Evolutionary conservation across 352 stramenopile species (phyloP).

Genomic region (Phytopythium chamaehyphon): DNA sequence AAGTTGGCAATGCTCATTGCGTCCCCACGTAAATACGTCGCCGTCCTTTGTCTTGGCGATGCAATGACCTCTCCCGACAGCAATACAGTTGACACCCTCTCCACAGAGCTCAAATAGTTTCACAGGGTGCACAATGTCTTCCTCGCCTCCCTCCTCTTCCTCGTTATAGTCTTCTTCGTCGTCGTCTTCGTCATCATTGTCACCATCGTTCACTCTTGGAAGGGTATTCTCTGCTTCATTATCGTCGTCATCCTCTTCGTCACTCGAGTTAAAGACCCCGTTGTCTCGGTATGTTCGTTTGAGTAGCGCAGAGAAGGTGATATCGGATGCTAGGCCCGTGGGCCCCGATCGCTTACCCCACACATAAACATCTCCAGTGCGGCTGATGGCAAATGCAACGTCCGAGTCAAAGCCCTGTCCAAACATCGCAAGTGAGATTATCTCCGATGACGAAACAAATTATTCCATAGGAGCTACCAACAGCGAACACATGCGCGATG

Average conservation of each 20-base stretch:
- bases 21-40: slow-evolving; percentile 81
- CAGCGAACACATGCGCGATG: slow-evolving; percentile 72
- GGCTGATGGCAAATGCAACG: slow-evolving; percentile 65
- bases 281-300: slow-evolving; percentile 44
- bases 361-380: slow-evolving; percentile 70
- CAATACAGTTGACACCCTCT: slow-evolving; percentile 66
- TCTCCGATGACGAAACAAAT: background rate
- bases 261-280: slow-evolving; percentile 44
- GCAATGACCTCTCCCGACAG: slow-evolving; percentile 73
- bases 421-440: slow-evolving; percentile 1
- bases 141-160: slow-evolving; percentile 35
- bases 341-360: slow-evolving; percentile 70
- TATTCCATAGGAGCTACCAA: slow-evolving; percentile 13
- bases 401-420: slow-evolving; percentile 78
- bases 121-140: slow-evolving; percentile 69
- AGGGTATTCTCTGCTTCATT: background rate
- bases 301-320: slow-evolving; percentile 25
- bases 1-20: slow-evolving; percentile 81
- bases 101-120: slow-evolving; percentile 61
- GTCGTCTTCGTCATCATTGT: slow-evolving; percentile 11
- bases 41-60: slow-evolving; percentile 72
- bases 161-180: slow-evolving; percentile 14
- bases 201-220: slow-evolving; percentile 10
- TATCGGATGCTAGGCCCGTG: slow-evolving; percentile 37
- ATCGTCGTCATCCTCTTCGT: slow-evolving; percentile 31